Conservation (phyloP, 768 basidiomycete species). For the Suillus discolor region DNA sequence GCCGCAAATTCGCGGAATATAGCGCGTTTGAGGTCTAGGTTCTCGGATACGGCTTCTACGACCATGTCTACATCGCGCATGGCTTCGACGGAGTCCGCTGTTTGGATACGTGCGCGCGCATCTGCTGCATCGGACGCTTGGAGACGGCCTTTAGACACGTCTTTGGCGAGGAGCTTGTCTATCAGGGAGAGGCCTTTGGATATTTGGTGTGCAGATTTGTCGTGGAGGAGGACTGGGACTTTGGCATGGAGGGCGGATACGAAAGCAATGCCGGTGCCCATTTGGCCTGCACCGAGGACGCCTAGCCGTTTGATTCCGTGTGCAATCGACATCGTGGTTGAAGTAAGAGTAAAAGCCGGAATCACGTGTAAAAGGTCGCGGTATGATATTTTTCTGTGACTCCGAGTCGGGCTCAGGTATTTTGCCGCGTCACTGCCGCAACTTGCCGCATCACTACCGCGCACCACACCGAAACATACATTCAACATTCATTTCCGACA, state of each 20-base stretch:
- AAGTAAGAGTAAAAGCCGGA: neutral
- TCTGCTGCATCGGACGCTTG: conserved; percentile 70
- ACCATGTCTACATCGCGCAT: conserved; percentile 88
- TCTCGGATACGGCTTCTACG: conserved; percentile 92
- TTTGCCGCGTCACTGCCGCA: too few relatives aligned
- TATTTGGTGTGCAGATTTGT: conserved; percentile 75
- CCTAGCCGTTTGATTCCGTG: conserved; percentile 79
- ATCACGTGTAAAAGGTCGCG: conserved; percentile 6
- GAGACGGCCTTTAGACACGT: conserved; percentile 82
- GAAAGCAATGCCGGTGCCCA: conserved; percentile 92
- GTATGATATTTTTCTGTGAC: too few relatives aligned
- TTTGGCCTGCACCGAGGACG: conserved; percentile 83
- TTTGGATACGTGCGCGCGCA: conserved; percentile 63
- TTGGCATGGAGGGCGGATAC: conserved; percentile 85
- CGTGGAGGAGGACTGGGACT: conserved; percentile 84
- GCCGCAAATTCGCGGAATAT: conserved; percentile 75
- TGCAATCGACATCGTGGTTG: conserved; percentile 49
- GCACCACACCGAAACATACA: too few relatives aligned
- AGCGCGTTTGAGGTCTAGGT: conserved; percentile 71
- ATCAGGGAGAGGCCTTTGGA: conserved; percentile 70
- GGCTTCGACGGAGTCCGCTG: conserved; percentile 61
- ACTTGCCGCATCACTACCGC: too few relatives aligned
- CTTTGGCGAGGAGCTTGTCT: conserved; percentile 86
- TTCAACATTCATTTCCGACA: too few relatives aligned
- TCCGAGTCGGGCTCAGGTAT: too few relatives aligned